phyloP scores from a whole-genome alignment of 1,139 yeast species.

The Geotrichum aggregatum region DNA sequence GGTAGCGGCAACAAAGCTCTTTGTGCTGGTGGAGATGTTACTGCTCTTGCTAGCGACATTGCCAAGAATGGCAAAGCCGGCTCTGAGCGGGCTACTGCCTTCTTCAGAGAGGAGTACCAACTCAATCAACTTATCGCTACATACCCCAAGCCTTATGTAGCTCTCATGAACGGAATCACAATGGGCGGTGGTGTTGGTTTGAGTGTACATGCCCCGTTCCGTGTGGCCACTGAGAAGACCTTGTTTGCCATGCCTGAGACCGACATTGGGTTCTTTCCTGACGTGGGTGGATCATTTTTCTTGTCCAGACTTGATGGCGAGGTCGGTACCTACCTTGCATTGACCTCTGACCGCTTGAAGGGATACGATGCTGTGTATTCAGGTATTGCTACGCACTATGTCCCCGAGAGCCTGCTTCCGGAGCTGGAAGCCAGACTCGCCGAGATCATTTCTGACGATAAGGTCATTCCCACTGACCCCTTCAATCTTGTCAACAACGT shows the following conservation, averaged over 20 bases:
- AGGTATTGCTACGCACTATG: slow-evolving; percentile 89
- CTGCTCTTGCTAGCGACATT: slow-evolving; percentile 56
- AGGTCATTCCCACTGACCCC: slow-evolving; percentile 27
- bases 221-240: slow-evolving; percentile 86
- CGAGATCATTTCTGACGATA: slow-evolving; percentile 49
- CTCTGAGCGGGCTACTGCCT: slow-evolving; percentile 48
- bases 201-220: slow-evolving; percentile 87
- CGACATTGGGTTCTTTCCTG: slow-evolving; percentile 95
- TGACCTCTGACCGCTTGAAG: slow-evolving; percentile 73
- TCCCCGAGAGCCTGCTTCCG: slow-evolving; percentile 60
- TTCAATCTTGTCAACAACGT: slow-evolving; percentile 63
- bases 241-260: slow-evolving; percentile 97
- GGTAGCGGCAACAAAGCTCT: slow-evolving; percentile 54
- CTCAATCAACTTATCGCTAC: slow-evolving; percentile 76
- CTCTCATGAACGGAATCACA: slow-evolving; percentile 86
- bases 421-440: slow-evolving; percentile 63
- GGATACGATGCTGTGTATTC: slow-evolving; percentile 78
- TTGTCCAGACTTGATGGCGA: slow-evolving; percentile 77
- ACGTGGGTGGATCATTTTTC: slow-evolving; percentile 90
- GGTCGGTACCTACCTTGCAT: slow-evolving; percentile 77
- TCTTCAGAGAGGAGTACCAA: slow-evolving; percentile 77
- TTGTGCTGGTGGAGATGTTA: slow-evolving; percentile 89
- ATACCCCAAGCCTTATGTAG: slow-evolving; percentile 76
- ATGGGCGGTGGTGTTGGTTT: slow-evolving; percentile 99
- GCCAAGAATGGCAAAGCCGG: slow-evolving; percentile 43